phyloP scores from a whole-genome alignment of 2,329 filamentous ascomycete species.

The Neurospora sp. region DNA sequence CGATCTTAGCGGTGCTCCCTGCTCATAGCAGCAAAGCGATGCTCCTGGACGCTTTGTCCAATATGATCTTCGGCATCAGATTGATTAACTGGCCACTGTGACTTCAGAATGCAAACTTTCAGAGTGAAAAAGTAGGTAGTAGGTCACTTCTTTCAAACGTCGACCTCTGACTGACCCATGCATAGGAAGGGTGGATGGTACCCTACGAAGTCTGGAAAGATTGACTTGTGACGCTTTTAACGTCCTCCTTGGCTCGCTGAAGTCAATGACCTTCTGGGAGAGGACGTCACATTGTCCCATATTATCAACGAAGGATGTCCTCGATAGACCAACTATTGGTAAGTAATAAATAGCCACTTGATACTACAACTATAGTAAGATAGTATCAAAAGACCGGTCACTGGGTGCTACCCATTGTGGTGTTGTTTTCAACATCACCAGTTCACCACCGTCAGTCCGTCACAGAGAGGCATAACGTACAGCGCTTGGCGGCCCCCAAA shows the following conservation, averaged over 20 bases:
- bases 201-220: neutral
- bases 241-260: neutral
- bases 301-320: neutral
- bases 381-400: neutral
- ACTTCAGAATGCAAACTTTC: neutral
- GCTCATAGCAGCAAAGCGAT: neutral
- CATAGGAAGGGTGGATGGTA: neutral
- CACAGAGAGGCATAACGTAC: neutral
- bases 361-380: neutral
- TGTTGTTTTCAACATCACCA: neutral
- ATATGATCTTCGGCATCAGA: neutral
- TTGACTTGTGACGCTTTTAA: neutral
- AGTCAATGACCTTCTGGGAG: neutral
- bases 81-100: neutral
- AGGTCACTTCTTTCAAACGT: neutral
- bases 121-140: neutral
- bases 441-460: neutral
- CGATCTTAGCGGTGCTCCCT: neutral
- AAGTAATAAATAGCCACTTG: neutral
- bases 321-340: neutral
- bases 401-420: neutral
- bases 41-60: neutral
- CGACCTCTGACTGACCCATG: neutral
- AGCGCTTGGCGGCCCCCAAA: neutral
- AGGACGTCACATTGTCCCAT: neutral